Conservation (phyloP, 2,329 filamentous ascomycete species). For the Xylogone sp. region DNA sequence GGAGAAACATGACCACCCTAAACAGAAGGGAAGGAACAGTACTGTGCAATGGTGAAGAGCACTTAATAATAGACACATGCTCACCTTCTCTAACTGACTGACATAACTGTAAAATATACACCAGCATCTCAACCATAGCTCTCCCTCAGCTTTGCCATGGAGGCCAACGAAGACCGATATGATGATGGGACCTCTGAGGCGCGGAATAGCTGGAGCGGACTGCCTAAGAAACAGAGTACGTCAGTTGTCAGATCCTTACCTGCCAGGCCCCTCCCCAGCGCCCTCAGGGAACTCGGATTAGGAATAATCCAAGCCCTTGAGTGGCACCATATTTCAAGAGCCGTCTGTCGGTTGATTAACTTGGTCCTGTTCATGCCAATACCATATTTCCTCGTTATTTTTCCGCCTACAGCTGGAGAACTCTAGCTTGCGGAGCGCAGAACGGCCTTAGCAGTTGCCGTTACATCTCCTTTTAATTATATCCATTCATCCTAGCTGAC, state of each 20-base stretch:
- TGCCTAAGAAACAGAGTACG: background rate
- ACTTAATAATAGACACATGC: too few species aligned
- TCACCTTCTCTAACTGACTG: too few species aligned
- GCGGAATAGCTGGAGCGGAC: background rate
- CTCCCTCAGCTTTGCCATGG: background rate
- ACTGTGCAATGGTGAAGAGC: too few species aligned
- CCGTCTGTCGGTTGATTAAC: background rate
- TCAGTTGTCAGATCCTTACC: background rate
- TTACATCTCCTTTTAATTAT: background rate
- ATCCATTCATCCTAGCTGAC: constrained; percentile 3
- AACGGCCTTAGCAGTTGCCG: background rate
- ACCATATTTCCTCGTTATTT: background rate
- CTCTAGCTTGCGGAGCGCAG: background rate
- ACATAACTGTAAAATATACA: too few species aligned
- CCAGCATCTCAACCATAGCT: background rate
- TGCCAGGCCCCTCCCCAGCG: constrained; percentile 28
- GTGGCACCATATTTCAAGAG: too few species aligned
- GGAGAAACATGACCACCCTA: too few species aligned
- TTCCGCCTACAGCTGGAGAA: background rate
- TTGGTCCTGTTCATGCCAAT: background rate
- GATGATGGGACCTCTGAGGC: background rate
- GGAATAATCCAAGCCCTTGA: too few species aligned
- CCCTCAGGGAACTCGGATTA: too few species aligned
- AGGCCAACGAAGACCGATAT: background rate
- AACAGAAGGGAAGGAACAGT: too few species aligned